Percentiles rank a stretch among this genome's conserved stretches.
phyloP scores from a whole-genome alignment of 768 basidiomycete genomes.

The Strobilomyces echinocephalus region DNA sequence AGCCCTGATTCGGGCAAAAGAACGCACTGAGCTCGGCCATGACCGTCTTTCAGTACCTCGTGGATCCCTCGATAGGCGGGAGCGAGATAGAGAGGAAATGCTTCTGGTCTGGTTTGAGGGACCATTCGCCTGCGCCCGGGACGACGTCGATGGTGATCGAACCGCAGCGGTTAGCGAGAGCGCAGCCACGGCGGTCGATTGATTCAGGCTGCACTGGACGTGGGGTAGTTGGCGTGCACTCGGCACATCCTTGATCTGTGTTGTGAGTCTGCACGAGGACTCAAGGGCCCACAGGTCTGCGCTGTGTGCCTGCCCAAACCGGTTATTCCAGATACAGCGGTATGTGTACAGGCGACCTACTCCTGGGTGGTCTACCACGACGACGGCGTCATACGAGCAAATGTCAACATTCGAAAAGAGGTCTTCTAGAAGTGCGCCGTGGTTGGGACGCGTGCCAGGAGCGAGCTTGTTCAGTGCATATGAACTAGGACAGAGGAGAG shows the following conservation, averaged over 20 bases:
- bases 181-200: slow-evolving; percentile 37
- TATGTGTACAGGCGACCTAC: slow-evolving; percentile 39
- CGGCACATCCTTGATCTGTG: slow-evolving; percentile 43
- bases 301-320: slow-evolving; percentile 53
- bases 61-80: slow-evolving; percentile 42
- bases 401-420: slow-evolving; percentile 44
- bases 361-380: slow-evolving; percentile 68
- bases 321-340: slow-evolving; percentile 4
- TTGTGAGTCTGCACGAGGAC: slow-evolving; percentile 46
- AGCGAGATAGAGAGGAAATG: slow-evolving; percentile 55
- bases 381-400: slow-evolving; percentile 61
- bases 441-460: slow-evolving; percentile 27
- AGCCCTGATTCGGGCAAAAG: too few relatives aligned
- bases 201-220: slow-evolving; percentile 31
- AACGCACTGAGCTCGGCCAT: slow-evolving; percentile 54
- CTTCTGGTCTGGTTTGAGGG: slow-evolving; percentile 39
- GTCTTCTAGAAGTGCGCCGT: slow-evolving; percentile 38
- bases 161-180: slow-evolving; percentile 49
- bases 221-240: slow-evolving; percentile 63
- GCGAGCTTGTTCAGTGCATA: slow-evolving; percentile 42
- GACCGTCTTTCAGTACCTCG: slow-evolving; percentile 41
- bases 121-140: slow-evolving; percentile 35
- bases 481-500: slow-evolving; percentile 36
- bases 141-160: slow-evolving; percentile 43
- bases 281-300: slow-evolving; percentile 67